A percentile compares a stretch with the other conserved stretches of the same genome.
These are phyloP conservation scores for Pseudogymnoascus sp. DNA, from an alignment of 2,329 filamentous ascomycete genomes.

Conservation along the genomic window DNA sequence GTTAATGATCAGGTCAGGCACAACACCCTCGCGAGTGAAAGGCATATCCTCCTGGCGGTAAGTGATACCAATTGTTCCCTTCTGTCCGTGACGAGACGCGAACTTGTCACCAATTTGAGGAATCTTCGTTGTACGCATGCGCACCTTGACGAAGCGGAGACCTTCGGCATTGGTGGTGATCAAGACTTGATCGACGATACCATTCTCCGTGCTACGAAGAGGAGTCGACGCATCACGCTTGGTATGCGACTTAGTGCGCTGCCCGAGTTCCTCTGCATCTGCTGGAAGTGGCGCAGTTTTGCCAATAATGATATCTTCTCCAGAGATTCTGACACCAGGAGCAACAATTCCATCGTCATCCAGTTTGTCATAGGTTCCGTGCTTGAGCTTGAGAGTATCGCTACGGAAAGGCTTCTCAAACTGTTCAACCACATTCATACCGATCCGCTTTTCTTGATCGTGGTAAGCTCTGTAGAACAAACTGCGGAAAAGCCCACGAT, in stretches of 20 bases:
- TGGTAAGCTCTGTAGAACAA: slow-evolving; percentile 97
- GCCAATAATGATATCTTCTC: slow-evolving; percentile 97
- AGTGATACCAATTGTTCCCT: slow-evolving; percentile 97
- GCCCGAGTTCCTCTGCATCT: slow-evolving; percentile 87
- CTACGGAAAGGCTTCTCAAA: slow-evolving; percentile 91
- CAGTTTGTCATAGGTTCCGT: slow-evolving; percentile 93
- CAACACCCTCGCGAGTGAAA: slow-evolving; percentile 83
- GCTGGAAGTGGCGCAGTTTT: slow-evolving; percentile 94
- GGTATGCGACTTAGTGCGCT: slow-evolving; percentile 79
- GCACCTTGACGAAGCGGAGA: slow-evolving; percentile 92
- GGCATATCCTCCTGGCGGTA: slow-evolving; percentile 99
- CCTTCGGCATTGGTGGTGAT: slow-evolving; percentile 93
- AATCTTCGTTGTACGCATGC: slow-evolving; percentile 93
- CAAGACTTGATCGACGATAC: slow-evolving; percentile 89
- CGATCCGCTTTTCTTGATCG: slow-evolving; percentile 92
- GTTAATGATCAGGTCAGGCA: slow-evolving; percentile 96
- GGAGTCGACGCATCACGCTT: slow-evolving; percentile 96
- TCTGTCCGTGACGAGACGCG: slow-evolving; percentile 96
- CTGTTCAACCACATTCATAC: slow-evolving; percentile 82
- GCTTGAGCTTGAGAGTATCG: slow-evolving; percentile 86
- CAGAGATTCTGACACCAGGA: slow-evolving; percentile 87
- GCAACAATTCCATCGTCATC: slow-evolving; percentile 94
- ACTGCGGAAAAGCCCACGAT: slow-evolving; percentile 93
- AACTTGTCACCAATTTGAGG: slow-evolving; percentile 99
- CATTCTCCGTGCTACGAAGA: slow-evolving; percentile 88